Evolutionary conservation across 768 basidiomycete genomes (phyloP).

Genomic region (Austroboletus festivus): DNA sequence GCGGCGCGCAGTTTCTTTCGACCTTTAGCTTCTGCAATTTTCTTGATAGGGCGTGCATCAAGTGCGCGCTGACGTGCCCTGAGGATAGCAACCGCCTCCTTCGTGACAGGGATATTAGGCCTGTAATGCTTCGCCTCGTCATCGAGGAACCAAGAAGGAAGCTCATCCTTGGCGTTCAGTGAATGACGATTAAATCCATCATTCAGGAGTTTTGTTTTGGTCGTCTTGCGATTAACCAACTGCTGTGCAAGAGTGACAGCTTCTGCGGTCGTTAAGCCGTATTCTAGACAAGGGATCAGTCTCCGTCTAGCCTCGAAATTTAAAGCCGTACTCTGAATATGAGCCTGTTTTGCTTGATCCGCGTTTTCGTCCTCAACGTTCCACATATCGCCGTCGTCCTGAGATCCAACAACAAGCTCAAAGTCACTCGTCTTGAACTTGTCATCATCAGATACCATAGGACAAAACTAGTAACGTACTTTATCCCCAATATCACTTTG

Average conservation of each 20-base stretch:
- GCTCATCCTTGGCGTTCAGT: constrained; percentile 84
- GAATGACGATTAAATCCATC: constrained; percentile 96
- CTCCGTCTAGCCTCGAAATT: not conserved
- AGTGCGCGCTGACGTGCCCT: constrained; percentile 89
- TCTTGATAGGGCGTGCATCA: constrained; percentile 97
- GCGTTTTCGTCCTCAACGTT: constrained; percentile 75
- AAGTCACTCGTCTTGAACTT: constrained; percentile 48
- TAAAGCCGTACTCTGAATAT: constrained; percentile 58
- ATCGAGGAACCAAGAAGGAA: constrained; percentile 96
- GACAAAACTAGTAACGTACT: constrained; percentile 16
- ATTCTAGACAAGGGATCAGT: constrained; percentile 44
- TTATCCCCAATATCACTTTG: constrained; percentile 29
- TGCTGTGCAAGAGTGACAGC: constrained; percentile 89
- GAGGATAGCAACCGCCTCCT: constrained; percentile 85
- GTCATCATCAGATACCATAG: constrained; percentile 10
- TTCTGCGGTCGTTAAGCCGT: constrained; percentile 83
- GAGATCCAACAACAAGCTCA: constrained; percentile 62
- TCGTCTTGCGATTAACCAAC: constrained; percentile 86
- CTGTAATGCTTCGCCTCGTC: constrained; percentile 94
- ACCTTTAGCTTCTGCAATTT: constrained; percentile 97
- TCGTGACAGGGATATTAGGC: constrained; percentile 92
- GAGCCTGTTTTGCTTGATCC: constrained; percentile 61
- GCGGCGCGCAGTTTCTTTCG: constrained; percentile 91
- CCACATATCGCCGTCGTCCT: constrained; percentile 69
- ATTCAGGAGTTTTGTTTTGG: constrained; percentile 85